Evolutionary conservation across 306 rosid genomes (phyloP), one percentile per base, ranked within the genome.

Genomic region (Vachellia pachyceras): DNA sequence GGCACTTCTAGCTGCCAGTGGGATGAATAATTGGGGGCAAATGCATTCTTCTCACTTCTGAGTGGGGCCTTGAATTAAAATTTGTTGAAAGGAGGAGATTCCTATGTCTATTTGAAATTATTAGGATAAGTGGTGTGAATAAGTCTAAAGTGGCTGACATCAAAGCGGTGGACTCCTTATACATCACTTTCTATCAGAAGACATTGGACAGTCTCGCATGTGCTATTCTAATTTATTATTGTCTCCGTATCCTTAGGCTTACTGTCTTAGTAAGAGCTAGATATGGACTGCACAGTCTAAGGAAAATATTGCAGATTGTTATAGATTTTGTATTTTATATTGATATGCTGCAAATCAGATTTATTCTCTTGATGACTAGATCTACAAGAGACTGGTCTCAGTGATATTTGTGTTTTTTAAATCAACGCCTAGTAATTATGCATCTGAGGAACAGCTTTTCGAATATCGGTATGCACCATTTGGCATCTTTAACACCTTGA

Each of bases 11-110:
- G 61, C 61, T 54, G 29, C 63, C 23, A 22, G 81, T 91, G 91
- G 82, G 66, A 79, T 65, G 79, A 79, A 77, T 78, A 20, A 75
- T 76, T 77, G 83, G 40, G 40, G 77, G 71, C 65, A 29, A 45
- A 76, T 39, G 10, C 67, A 80, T 77, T 65, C 72, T 77, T 33
- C 71, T 66, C 82, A 71, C 18, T 77, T 7, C 77, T 37, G 18
- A 66, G 25, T 17, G 45, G 25, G 71, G 45, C 46, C 71, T 36
- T 66, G 8, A 37, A 66, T 66, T 66, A 37, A 36, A 66, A 17
- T 66, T 66, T 66, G 25, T 10, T 20, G 10, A 58, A 36, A 22
- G 68, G 63, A 67, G 8, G 25, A 54, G 54, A 55, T 46, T 61
- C 70, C 80, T 73, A 9, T 55, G 20, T 55, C 35, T 41, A n/a